Evolutionary conservation across 352 stramenopile genomes (phyloP).

Genomic region (Halophytophthora polymorphica): DNA sequence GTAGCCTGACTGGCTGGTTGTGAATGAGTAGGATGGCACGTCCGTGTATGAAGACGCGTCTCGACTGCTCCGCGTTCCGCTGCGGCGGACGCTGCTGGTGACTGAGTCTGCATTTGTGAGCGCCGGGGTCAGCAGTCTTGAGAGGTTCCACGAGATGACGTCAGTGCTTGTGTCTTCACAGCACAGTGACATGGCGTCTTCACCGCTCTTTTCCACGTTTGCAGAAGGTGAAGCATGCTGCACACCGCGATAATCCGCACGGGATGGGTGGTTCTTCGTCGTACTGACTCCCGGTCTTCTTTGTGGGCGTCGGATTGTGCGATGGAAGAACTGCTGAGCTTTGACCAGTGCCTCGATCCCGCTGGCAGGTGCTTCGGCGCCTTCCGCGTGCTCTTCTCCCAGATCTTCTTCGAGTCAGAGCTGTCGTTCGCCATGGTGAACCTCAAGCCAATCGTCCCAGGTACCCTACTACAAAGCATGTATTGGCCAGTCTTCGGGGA

Average conservation of each 20-base stretch:
- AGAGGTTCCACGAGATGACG: slow-evolving; percentile 3
- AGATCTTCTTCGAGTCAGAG: slow-evolving; percentile 61
- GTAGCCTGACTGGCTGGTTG: neutral
- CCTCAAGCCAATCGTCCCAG: slow-evolving; percentile 91
- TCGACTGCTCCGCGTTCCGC: slow-evolving; percentile 17
- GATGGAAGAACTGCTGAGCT: slow-evolving; percentile 33
- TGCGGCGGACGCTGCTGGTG: slow-evolving; percentile 28
- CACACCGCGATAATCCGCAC: neutral
- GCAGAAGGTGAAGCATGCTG: slow-evolving; percentile 18
- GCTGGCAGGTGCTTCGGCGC: slow-evolving; percentile 39
- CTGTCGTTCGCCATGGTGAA: slow-evolving; percentile 88
- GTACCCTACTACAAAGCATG: slow-evolving; percentile 13
- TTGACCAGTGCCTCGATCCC: slow-evolving; percentile 33
- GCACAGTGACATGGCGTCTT: neutral
- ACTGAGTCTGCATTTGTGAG: slow-evolving; percentile 5
- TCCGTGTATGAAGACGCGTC: slow-evolving; percentile 18
- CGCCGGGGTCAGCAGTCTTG: neutral
- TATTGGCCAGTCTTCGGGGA: neutral
- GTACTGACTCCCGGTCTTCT: neutral
- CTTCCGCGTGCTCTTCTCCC: slow-evolving; percentile 33
- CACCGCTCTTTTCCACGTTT: slow-evolving; percentile 14
- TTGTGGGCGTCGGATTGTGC: neutral
- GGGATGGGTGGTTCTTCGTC: neutral
- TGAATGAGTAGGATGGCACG: slow-evolving; percentile 5
- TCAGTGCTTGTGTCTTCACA: slow-evolving; percentile 10